Base-by-base conservation (phyloP, 2,329 filamentous ascomycete species). In the Penicillium sp. region DNA sequence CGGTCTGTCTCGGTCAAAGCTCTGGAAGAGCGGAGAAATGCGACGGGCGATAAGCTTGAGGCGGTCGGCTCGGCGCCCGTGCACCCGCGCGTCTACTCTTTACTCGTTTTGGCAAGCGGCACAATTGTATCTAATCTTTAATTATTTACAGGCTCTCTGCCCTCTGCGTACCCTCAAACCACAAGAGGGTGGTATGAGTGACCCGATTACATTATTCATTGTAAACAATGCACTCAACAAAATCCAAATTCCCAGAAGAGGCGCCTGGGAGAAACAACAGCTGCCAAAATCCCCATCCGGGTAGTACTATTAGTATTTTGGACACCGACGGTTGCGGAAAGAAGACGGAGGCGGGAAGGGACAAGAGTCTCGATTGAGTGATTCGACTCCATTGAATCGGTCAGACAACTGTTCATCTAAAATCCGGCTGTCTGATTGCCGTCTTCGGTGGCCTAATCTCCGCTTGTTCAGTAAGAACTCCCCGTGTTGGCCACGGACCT, bases 51-150 rank as follows among this genome's bases (percentile, higher is more conserved):
- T 51, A 51, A 48, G 46, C 45, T 38, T 36, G 48, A 46, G 51
- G 51, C 51, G 51, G 51, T 53, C 50, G 34, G 47, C 29, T 52
- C 48, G 29, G 51, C 48, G 48, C 48, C 50, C 47, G 28, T 45
- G 25, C 50, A 52, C 42, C 34, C 50, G 50, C 47, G 47, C 50
- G 50, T 45, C 44, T 50, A 47, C 27, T 33, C 38, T 28, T 44
- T 52, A 33, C 18, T 18, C 18, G 18, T 18, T 18, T 18, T 18
- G 18, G 18, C 18, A 18, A 18, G 18, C 18, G 18, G 18, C 18
- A 18, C 18, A 18, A 18, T 18, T 18, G 18, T 18, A 18, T 18
- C 18, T 18, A 18, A 18, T 18, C 18, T 18, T 18, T 18, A 18
- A 18, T 18, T 18, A 18, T 18, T 18, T 18, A 18, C 18, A 18